Evolutionary conservation across 163 green algal genomes (phyloP).

Genomic region (Chlorella variabilis): DNA sequence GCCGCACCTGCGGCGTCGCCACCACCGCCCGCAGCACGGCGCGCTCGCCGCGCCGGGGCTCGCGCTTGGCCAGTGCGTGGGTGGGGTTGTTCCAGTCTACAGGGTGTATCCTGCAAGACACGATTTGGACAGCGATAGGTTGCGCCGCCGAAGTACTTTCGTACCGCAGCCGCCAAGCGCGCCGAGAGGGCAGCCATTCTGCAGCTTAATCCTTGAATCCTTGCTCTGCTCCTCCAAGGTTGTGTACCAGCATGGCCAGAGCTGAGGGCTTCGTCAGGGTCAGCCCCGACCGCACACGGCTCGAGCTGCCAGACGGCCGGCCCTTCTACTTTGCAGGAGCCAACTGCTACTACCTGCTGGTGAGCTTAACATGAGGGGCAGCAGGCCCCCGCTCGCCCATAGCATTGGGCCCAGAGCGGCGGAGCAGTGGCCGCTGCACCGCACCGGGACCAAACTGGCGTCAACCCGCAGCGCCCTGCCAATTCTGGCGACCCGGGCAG

Average conservation of each 20-base stretch:
- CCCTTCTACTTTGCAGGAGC: constrained; percentile 70
- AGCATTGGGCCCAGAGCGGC: no score
- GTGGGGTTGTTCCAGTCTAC: constrained; percentile 81
- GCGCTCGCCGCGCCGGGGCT: constrained; percentile 55
- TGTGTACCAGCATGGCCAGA: neutral
- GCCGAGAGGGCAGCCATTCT: no score
- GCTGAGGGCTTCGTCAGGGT: neutral
- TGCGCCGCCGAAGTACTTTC: no score
- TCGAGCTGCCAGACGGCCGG: constrained; percentile 30
- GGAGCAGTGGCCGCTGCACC: no score
- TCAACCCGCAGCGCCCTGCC: no score
- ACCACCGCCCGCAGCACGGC: constrained; percentile 66
- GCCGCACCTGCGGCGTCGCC: constrained; percentile 40
- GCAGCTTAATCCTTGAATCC: no score
- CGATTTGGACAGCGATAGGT: neutral
- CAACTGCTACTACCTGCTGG: constrained; percentile 83
- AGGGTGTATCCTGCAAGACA: constrained; percentile 65
- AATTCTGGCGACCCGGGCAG: no score
- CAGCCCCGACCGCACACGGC: neutral
- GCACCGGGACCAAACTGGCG: neutral
- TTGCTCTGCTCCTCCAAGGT: no score
- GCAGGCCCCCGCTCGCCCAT: no score
- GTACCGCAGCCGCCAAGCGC: no score
- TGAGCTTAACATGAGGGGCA: no score
- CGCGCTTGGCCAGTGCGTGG: constrained; percentile 54